Base-by-base conservation (phyloP, 768 basidiomycete species). In the Paxillus involutus region DNA sequence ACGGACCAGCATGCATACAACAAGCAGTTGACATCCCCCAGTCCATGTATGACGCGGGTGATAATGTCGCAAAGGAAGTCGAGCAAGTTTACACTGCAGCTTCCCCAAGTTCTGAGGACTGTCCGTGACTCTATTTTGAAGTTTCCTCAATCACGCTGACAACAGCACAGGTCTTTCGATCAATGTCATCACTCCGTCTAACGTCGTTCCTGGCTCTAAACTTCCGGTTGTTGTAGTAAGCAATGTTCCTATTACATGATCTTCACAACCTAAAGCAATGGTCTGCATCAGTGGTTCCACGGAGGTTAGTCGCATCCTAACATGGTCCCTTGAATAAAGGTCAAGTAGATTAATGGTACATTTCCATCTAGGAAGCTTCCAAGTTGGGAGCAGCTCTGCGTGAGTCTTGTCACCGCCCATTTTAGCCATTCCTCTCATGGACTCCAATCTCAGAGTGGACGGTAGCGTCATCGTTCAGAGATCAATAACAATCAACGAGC, bases 1-100 rank as follows among this genome's bases (percentile, higher is more conserved):
- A 70, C 55, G 78, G 81, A 4, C 72, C 70, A 6, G 70, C 76
- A 3, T 83, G 82, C 52, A 75, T 75, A 7, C 81, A 82, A 51
- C 78, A 81, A 52, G 59, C 62, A 2, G 49, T 76, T 40, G 56
- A 61, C 17, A 53, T 77, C 2, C 77, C 77, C 1, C 47, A 74
- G 13, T 57, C 73, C 8, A 62, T 59, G 29, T 72, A 74, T n/a
- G 52, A 77, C 8, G 65, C 71, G 6, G 67, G 61, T 9, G 70
- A 77, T 7, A 66, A 66, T 2, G 59, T 70, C 3, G 71, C 77
- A 45, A 67, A 62, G 19, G 39, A 79, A 16, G 57, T 71, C 24
- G 73, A 75, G 51, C 60, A 62, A 4, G 66, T 77, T 3, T 71
- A 59, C 40, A 63, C 63, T 0, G 61, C 61, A 13, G 53, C 75